Conservation (phyloP, 225 moss, liverwort and hornwort species). For the Rhytidiadelphus loreus region DNA sequence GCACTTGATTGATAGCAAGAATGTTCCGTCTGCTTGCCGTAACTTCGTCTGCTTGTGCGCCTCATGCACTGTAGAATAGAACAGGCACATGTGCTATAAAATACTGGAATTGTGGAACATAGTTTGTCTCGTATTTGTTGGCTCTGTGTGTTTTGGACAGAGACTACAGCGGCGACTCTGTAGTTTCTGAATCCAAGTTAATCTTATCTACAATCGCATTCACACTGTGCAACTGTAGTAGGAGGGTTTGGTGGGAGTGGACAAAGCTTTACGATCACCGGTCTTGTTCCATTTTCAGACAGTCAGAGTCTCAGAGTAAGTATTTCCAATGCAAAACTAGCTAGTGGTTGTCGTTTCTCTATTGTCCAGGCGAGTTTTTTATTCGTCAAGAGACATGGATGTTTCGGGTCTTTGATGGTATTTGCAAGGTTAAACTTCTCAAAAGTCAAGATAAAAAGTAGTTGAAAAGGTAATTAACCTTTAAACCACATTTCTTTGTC, state of each 20-base stretch:
- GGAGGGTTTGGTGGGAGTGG: too few relatives aligned
- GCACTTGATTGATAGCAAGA: background rate
- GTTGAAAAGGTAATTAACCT: background rate
- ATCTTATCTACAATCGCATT: too few relatives aligned
- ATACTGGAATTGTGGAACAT: background rate
- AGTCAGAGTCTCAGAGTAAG: background rate
- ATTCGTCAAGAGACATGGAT: background rate
- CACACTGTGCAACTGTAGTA: too few relatives aligned
- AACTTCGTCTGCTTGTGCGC: background rate
- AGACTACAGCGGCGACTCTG: too few relatives aligned
- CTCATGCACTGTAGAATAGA: background rate
- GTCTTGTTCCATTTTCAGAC: background rate
- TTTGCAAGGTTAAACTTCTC: background rate
- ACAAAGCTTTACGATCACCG: too few relatives aligned
- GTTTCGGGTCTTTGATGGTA: too few relatives aligned
- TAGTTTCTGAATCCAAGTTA: too few relatives aligned
- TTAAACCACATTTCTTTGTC: background rate
- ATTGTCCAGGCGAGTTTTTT: accelerated
- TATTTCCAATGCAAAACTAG: background rate
- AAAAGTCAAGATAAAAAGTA: background rate
- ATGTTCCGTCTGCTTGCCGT: background rate
- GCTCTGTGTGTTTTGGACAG: too few relatives aligned
- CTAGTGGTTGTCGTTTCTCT: background rate
- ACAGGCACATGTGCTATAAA: background rate
- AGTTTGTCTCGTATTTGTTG: background rate